Percentiles rank a stretch among this genome's conserved stretches.
Evolutionary conservation across 352 stramenopile species (phyloP).

Genomic region (Globisporangium yorkense): DNA sequence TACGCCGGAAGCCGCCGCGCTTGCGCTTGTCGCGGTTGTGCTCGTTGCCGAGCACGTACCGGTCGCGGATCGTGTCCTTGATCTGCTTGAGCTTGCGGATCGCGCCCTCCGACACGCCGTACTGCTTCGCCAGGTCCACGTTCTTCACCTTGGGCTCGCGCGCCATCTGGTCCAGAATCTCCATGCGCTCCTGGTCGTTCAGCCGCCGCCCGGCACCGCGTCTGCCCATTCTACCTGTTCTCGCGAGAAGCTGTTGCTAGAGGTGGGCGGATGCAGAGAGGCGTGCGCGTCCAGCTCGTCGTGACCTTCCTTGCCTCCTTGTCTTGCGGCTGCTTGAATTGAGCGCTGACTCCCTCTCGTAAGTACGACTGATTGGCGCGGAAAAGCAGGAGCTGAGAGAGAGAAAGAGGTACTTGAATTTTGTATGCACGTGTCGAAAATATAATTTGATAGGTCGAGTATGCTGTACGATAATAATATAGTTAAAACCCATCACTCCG

Average conservation of each 20-base stretch:
- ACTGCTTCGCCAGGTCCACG: constrained; percentile 78
- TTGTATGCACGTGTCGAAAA: not conserved
- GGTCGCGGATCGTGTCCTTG: constrained; percentile 77
- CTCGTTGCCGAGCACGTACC: constrained; percentile 79
- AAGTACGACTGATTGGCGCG: constrained; percentile 8
- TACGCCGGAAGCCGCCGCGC: constrained; percentile 75
- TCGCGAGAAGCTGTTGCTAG: not conserved
- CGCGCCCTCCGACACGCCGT: constrained; percentile 80
- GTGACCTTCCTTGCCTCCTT: not conserved
- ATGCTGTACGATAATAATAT: not conserved
- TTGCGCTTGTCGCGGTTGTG: constrained; percentile 86
- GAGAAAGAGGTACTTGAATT: not conserved
- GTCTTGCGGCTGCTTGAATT: too few species aligned
- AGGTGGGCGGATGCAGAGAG: constrained; percentile 9
- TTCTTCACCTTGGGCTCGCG: constrained; percentile 84
- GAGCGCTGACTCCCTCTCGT: not conserved
- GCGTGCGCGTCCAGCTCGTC: too few species aligned
- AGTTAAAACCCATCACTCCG: too few species aligned
- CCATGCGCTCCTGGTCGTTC: constrained; percentile 88
- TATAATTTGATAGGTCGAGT: not conserved
- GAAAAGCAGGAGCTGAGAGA: not conserved
- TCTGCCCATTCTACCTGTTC: constrained; percentile 36
- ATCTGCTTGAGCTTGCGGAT: constrained; percentile 89
- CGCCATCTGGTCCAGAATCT: constrained; percentile 81
- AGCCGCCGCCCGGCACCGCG: constrained; percentile 70